A percentile compares a stretch with the other conserved stretches of the same genome.
These are phyloP conservation scores for Neonectria hederae DNA, from an alignment of 2,329 filamentous ascomycete genomes.

Conservation along the genomic window DNA sequence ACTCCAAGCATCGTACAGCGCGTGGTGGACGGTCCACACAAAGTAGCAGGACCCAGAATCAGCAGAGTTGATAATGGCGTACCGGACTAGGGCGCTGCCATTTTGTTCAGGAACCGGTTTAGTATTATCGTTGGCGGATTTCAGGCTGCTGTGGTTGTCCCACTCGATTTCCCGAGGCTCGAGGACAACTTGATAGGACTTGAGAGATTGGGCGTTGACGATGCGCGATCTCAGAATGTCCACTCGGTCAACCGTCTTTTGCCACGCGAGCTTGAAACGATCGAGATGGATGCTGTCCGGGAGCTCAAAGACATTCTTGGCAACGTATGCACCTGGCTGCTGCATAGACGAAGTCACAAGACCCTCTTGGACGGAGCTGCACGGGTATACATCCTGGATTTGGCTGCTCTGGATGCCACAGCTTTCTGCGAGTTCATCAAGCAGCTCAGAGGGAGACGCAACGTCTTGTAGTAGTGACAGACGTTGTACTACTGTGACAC, in stretches of 20 bases:
- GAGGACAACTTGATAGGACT: constrained; percentile 33
- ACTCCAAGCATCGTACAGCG: constrained; percentile 38
- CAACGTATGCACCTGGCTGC: constrained; percentile 34
- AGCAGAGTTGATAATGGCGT: constrained; percentile 11
- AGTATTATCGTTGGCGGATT: neutral
- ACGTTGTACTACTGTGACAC: neutral
- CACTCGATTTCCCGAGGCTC: constrained; percentile 22
- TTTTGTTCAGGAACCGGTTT: constrained; percentile 22
- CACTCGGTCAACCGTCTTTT: constrained; percentile 26
- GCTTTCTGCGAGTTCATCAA: constrained; percentile 20
- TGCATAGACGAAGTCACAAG: constrained; percentile 31
- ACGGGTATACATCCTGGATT: constrained; percentile 30
- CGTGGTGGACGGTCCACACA: constrained; percentile 33
- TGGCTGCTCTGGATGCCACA: constrained; percentile 21
- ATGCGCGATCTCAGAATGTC: constrained; percentile 40
- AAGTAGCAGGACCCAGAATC: constrained; percentile 17
- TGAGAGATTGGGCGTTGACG: constrained; percentile 27
- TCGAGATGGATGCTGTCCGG: constrained; percentile 10
- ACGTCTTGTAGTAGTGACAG: constrained; percentile 19
- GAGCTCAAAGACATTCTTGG: constrained; percentile 31
- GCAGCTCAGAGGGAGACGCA: constrained; percentile 7
- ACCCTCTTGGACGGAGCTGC: constrained; percentile 33
- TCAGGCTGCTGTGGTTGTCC: constrained; percentile 12
- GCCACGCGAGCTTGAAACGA: constrained; percentile 35
- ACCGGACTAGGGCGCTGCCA: constrained; percentile 24